Conservation (phyloP, 805 yeast species). For the Helenozyma rhizophorensis region DNA sequence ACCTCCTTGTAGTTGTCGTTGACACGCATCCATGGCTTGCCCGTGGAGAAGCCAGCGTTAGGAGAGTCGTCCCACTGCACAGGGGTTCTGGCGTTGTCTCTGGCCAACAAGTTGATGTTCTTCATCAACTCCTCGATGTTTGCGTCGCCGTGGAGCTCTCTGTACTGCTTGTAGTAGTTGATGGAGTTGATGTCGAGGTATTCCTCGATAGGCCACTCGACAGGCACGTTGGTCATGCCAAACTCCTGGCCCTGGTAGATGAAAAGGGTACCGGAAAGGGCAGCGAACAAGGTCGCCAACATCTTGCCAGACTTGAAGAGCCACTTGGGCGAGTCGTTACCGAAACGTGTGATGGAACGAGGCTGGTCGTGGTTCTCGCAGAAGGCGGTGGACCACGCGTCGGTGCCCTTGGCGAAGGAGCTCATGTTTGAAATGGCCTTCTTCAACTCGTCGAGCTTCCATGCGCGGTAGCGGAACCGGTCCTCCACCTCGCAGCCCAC, state of each 20-base stretch:
- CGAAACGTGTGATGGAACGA: constrained; percentile 49
- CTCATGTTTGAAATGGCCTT: constrained; percentile 26
- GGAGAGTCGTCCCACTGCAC: constrained; percentile 48
- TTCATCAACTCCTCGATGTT: constrained; percentile 25
- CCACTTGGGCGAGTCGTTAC: constrained; percentile 30
- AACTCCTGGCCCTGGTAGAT: constrained; percentile 61
- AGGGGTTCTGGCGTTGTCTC: constrained; percentile 56
- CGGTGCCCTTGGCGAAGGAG: constrained; percentile 42
- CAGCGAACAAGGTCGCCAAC: constrained; percentile 40
- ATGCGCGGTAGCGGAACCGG: constrained; percentile 32
- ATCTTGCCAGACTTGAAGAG: constrained; percentile 44
- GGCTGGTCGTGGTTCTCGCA: constrained; percentile 60
- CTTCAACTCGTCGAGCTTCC: constrained; percentile 34
- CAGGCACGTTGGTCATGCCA: constrained; percentile 49
- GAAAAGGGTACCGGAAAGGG: constrained; percentile 52
- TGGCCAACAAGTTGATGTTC: constrained; percentile 34
- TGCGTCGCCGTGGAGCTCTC: constrained; percentile 19
- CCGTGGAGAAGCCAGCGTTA: constrained; percentile 46
- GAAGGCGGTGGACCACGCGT: constrained; percentile 55
- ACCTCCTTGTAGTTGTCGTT: constrained; percentile 47
- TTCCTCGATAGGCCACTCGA: constrained; percentile 44
- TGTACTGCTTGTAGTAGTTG: constrained; percentile 36
- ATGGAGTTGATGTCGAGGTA: constrained; percentile 48
- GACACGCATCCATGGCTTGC: constrained; percentile 50
- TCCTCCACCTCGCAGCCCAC: constrained; percentile 36